These are phyloP conservation scores for Cyphellophora attinorum DNA, from an alignment of 2,329 filamentous ascomycete genomes.

Conservation along the genomic window DNA sequence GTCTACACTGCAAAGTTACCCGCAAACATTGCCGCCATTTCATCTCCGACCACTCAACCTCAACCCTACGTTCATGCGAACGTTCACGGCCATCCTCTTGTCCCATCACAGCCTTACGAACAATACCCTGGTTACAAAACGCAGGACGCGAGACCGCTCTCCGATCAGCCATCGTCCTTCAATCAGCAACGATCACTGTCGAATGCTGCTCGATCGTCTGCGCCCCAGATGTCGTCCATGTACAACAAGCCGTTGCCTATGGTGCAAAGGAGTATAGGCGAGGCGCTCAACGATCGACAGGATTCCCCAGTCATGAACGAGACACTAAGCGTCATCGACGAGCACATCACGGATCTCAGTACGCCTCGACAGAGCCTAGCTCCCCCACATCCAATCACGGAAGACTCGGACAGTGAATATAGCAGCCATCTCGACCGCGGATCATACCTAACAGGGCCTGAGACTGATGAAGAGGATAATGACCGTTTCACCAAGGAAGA, in stretches of 20 bases:
- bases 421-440: conserved; percentile 64
- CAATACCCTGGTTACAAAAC: not conserved
- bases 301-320: conserved; percentile 82
- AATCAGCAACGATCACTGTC: not conserved
- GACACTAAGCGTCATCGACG: conserved; percentile 89
- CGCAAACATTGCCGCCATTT: conserved; percentile 9
- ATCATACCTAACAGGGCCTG: conserved; percentile 87
- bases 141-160: not conserved
- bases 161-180: no score
- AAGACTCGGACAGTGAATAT: conserved; percentile 74
- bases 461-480: conserved; percentile 88
- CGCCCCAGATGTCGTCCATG: not conserved
- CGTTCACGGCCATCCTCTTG: not conserved
- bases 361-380: conserved; percentile 46
- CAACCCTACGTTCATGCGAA: not conserved
- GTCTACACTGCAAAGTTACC: conserved; percentile 19
- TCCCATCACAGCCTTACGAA: not conserved
- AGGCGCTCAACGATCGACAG: conserved; percentile 38
- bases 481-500: conserved; percentile 59
- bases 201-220: not conserved
- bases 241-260: conserved; percentile 21
- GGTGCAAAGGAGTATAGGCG: conserved; percentile 34
- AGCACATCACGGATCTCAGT: conserved; percentile 85
- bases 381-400: conserved; percentile 22
- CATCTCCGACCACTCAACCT: not conserved